These are phyloP conservation scores for Paraphaeosphaeria sporulosa DNA, from an alignment of 2,329 filamentous ascomycete species.

Conservation along the genomic window DNA sequence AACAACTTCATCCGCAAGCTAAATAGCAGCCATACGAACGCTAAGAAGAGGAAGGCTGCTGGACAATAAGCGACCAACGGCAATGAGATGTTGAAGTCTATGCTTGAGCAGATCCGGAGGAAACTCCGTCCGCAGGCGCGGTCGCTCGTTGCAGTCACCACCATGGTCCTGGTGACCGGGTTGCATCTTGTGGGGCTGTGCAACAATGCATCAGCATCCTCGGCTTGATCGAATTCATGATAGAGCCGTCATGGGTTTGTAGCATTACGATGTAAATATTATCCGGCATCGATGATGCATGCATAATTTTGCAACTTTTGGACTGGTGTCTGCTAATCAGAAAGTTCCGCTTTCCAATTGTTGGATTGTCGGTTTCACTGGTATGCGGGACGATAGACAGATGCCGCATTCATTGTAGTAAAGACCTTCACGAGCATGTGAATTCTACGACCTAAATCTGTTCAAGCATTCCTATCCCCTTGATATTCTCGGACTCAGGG, in stretches of 20 bases:
- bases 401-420: background rate
- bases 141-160: background rate
- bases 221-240: background rate
- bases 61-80: slow-evolving; percentile 1
- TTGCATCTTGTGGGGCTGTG: background rate
- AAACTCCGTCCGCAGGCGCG: background rate
- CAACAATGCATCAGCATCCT: background rate
- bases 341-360: background rate
- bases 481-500: background rate
- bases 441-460: background rate
- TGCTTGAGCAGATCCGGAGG: background rate
- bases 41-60: slow-evolving; percentile 16
- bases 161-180: background rate
- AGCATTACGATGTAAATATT: background rate
- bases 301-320: background rate
- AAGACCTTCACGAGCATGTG: background rate
- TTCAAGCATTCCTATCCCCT: background rate
- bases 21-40: slow-evolving; percentile 26
- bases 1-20: slow-evolving; percentile 57
- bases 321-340: no score
- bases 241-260: background rate
- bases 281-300: background rate
- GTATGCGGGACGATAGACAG: background rate
- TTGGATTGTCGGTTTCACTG: background rate
- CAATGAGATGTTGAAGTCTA: background rate